phyloP scores from a whole-genome alignment of 495 filamentous ascomycete species.

The Penicillium alfredii region DNA sequence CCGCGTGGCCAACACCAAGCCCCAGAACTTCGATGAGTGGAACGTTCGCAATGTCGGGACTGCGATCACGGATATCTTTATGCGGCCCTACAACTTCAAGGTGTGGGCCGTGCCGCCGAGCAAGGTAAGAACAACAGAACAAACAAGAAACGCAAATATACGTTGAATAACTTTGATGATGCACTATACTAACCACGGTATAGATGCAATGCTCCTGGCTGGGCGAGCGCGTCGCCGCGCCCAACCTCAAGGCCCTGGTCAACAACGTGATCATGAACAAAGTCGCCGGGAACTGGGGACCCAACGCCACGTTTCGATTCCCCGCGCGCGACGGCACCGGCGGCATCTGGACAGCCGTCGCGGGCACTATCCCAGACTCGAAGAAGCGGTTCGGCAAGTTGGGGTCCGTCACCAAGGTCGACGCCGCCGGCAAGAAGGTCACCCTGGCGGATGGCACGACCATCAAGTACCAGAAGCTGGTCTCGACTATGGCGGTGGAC shows the following conservation, averaged over 20 bases:
- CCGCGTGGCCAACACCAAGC: constrained; percentile 82
- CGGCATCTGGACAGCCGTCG: constrained; percentile 98
- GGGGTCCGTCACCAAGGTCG: constrained; percentile 76
- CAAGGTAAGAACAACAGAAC: too few relatives aligned
- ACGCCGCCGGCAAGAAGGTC: constrained; percentile 76
- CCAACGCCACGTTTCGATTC: constrained; percentile 98
- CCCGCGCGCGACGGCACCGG: constrained; percentile 92
- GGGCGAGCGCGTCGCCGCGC: constrained; percentile 95
- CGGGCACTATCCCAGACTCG: constrained; percentile 84
- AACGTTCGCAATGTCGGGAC: constrained; percentile 86
- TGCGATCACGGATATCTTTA: constrained; percentile 92
- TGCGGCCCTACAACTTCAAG: constrained; percentile 99
- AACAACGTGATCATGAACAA: constrained; percentile 94
- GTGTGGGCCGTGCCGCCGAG: constrained; percentile 98
- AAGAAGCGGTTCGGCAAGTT: constrained; percentile 85
- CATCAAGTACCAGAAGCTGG: constrained; percentile 85
- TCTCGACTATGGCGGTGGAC: constrained; percentile 97
- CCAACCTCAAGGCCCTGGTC: constrained; percentile 90
- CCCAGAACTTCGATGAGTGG: constrained; percentile 96
- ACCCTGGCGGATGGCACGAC: constrained; percentile 79
- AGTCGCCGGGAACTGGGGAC: constrained; percentile 95
- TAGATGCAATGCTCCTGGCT: constrained; percentile 99
- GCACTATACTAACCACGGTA: constrained; percentile 3
- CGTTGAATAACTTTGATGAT: too few relatives aligned
- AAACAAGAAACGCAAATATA: too few relatives aligned